These are phyloP conservation scores for Aquilaria agallochum DNA, from an alignment of 441 rosid species.

Conservation along the genomic window DNA sequence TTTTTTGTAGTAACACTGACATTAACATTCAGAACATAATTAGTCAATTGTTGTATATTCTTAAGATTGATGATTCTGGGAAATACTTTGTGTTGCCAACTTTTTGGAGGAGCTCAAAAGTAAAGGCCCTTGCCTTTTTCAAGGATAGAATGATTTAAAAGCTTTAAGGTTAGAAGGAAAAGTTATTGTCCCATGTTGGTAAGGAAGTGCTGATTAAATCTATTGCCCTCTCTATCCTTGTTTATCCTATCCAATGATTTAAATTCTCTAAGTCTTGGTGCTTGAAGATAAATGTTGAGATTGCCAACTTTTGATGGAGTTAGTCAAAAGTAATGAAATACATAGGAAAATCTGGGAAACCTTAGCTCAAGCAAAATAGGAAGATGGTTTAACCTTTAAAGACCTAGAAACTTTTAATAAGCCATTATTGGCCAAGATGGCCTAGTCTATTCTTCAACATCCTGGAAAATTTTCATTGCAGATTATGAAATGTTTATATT, in stretches of 20 bases:
- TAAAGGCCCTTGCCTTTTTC: neutral
- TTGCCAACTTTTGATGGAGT: neutral
- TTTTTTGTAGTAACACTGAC: too few species aligned
- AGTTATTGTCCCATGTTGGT: too few species aligned
- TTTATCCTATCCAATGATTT: neutral
- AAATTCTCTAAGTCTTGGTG: neutral
- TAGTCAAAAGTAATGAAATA: too few species aligned
- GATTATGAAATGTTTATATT: neutral
- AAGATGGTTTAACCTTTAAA: too few species aligned
- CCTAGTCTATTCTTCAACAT: neutral
- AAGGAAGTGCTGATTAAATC: too few species aligned
- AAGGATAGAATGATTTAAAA: neutral
- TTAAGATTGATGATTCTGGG: too few species aligned
- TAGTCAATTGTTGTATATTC: too few species aligned
- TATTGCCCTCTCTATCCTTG: too few species aligned
- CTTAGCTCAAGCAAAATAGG: neutral
- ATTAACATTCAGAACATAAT: too few species aligned
- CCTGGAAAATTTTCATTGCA: neutral
- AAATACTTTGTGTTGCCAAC: too few species aligned
- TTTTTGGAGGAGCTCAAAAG: too few species aligned
- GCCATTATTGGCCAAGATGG: neutral
- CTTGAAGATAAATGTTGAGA: neutral
- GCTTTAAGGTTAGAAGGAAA: neutral
- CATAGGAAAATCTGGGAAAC: neutral
- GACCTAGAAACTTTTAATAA: too few species aligned